These are phyloP conservation scores for Phytophthora melonis DNA, from an alignment of 352 stramenopile species.

Conservation along the genomic window DNA sequence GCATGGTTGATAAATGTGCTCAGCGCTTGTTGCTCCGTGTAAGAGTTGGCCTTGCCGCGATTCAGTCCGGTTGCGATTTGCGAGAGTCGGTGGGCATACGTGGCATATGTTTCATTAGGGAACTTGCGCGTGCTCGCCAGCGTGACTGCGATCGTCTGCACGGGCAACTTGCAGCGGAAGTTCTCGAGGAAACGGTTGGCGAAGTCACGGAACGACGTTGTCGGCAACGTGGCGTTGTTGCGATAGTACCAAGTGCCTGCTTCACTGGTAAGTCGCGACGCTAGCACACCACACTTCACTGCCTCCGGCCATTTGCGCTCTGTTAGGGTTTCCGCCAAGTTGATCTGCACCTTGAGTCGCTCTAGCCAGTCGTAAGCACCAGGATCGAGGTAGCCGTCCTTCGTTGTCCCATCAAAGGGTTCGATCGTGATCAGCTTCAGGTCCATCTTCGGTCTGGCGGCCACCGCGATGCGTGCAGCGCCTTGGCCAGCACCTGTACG, in stretches of 20 bases:
- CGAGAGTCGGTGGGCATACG: not conserved
- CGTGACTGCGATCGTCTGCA: not conserved
- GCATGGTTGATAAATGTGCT: conserved; percentile 22
- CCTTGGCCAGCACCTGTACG: too few relatives aligned
- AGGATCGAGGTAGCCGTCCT: not conserved
- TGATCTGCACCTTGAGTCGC: not conserved
- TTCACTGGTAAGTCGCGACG: not conserved
- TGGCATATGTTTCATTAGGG: not conserved
- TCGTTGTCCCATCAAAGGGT: not conserved
- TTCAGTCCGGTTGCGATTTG: not conserved
- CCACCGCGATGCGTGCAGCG: too few relatives aligned
- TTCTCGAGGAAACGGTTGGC: not conserved
- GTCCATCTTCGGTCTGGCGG: not conserved
- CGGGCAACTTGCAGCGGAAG: not conserved
- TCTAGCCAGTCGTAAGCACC: not conserved
- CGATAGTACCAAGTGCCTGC: too few relatives aligned
- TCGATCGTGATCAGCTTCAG: not conserved
- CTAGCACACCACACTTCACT: not conserved
- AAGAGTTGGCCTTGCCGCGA: not conserved
- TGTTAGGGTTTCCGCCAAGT: not conserved
- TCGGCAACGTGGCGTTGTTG: too few relatives aligned
- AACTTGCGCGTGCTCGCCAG: not conserved
- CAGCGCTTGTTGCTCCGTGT: conserved; percentile 8
- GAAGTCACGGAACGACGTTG: not conserved
- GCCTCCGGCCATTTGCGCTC: not conserved